Evolutionary conservation across 1,284 basidiomycete genomes (phyloP), one percentile per base, ranked within the genome.

Genomic region (Meripilus lineatus): DNA sequence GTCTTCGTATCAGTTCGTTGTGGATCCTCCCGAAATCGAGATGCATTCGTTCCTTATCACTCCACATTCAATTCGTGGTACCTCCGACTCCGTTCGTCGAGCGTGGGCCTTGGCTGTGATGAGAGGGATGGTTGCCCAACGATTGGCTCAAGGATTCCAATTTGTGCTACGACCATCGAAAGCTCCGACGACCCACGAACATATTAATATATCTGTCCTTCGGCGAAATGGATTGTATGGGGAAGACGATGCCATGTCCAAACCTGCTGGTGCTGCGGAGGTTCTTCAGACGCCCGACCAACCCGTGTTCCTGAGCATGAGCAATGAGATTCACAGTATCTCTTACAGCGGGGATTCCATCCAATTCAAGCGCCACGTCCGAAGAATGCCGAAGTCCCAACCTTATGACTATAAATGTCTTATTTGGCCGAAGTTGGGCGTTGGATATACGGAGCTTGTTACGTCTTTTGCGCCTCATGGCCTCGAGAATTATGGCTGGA

Each of bases 101-200:
- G 70, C 82, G 47, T 85, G 81, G 75, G 90, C 92, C 0, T 68
- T 93, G 33, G 84, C 82, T 0, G 88, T 96, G 21, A 89, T 98
- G 84, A 78, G 87, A 24, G 93, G 92, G 40, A 95, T 98, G 89
- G 88, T 90, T 1, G 92, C 89, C 3, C 85, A 97, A 44, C 76
- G 95, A 13, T 74, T 99, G 6, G 81, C 87, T 5, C 93, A 98
- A 62, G 94, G 95, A n/a, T 99, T 97, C 64, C 95, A 99, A 62
- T 92, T 98, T 58, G 84, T 97, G 34, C 70, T 86, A 23, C 67
- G 70, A 50, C 65, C 77, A 42, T 46, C 56, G 4, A 50, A 57
- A 35, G 54, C 50, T 18, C n/a, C n/a, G n/a, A n/a, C n/a, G n/a
- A n/a, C n/a, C n/a, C n/a, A n/a, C n/a, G n/a, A n/a, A n/a, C n/a